Evolutionary conservation across 257 asterid genomes (phyloP), one percentile per base, ranked within the genome.

Genomic region (Coffea canephora): DNA sequence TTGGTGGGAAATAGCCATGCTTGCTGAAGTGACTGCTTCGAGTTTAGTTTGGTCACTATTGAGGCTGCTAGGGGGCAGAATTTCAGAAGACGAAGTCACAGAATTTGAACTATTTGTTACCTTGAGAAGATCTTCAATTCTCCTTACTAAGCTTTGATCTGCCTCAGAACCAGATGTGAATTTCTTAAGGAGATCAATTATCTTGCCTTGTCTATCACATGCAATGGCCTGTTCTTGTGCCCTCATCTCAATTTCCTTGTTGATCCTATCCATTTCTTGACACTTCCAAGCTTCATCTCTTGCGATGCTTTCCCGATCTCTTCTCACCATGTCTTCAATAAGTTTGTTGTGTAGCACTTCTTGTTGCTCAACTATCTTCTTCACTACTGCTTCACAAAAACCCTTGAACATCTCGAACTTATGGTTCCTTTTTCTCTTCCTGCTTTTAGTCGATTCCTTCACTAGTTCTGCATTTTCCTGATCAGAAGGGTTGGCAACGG

Each of bases 201-300:
- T 85, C 49, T 76, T 82, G 62, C 91, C 87, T 23, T 91, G 93
- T 48, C 94, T 88, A 72, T 89, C 87, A 1, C 81, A 79, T 0
- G 96, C 89, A 57, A 73, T 76, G 14, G 86, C 89, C 54, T 86
- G 93, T 73, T 91, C 94, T 74, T 81, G 80, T 23, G 83, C 81
- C 65, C 93, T 84, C 18, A 41, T 79, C 59, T 91, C 91, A 49
- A 80, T 88, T 85, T 87, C 92, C 78, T 55, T 79, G 34, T 71
- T 77, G 5, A 87, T 70, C 75, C 91, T 82, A 23, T 85, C 86
- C 88, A 84, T 85, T 55, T 92, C 91, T 68, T 79, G 84, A 50
- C 74, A 86, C 85, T 78, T 88, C 96, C 96, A 87, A 43, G 91
- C 89, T 75, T 91, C 91, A 8, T 93, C 94, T 59, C 91, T 85